These are phyloP conservation scores for Euclidium syriacum DNA, from an alignment of 345 rosid genomes.

Conservation along the genomic window DNA sequence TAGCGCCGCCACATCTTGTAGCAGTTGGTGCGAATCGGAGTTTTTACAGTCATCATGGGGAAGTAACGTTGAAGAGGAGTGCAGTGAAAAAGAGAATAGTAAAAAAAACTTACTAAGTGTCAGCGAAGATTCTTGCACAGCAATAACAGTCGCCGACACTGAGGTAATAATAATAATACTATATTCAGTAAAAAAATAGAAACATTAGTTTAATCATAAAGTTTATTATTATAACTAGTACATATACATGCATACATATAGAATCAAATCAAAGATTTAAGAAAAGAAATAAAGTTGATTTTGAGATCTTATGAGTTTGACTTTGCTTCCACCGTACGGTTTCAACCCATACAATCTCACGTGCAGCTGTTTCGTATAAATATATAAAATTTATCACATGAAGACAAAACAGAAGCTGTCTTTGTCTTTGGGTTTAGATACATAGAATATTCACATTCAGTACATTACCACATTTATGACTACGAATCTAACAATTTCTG, in stretches of 20 bases:
- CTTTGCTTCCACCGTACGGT: slow-evolving; percentile 34
- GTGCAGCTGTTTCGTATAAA: slow-evolving; percentile 10
- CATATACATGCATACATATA: slow-evolving; percentile 8
- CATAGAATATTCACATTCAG: not conserved
- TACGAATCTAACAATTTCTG: not conserved
- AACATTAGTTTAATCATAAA: slow-evolving; percentile 2
- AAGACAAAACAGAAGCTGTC: slow-evolving; percentile 15
- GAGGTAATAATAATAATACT: slow-evolving; percentile 43
- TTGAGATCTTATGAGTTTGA: slow-evolving; percentile 25
- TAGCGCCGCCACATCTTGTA: slow-evolving; percentile 35
- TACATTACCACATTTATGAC: not conserved
- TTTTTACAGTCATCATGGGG: slow-evolving; percentile 48
- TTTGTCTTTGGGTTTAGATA: slow-evolving; percentile 13
- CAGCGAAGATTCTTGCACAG: slow-evolving; percentile 43
- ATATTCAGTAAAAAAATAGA: slow-evolving; percentile 13
- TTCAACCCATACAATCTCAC: slow-evolving; percentile 9
- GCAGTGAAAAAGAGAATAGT: slow-evolving; percentile 12
- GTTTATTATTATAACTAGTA: not conserved
- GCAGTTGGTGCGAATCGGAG: slow-evolving; percentile 84
- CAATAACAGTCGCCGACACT: slow-evolving; percentile 24
- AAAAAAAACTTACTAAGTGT: slow-evolving; percentile 39
- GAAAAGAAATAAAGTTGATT: slow-evolving; percentile 10
- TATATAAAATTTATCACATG: not conserved
- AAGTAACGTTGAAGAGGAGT: slow-evolving; percentile 28
- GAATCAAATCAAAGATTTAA: slow-evolving; percentile 9